Evolutionary conservation across 1,139 yeast genomes (phyloP).

Genomic region (Candida dubliniensis): DNA sequence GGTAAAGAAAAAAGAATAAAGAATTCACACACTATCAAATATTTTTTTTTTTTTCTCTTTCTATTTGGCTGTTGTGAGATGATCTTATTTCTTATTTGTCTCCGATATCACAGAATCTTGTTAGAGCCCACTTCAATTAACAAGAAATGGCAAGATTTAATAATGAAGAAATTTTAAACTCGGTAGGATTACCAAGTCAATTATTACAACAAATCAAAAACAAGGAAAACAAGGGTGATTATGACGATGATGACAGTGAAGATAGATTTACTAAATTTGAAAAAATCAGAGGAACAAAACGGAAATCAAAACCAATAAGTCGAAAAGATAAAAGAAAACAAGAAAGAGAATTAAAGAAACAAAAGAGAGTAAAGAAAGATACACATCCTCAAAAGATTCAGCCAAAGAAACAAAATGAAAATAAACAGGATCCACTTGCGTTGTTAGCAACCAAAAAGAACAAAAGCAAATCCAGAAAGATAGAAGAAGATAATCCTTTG

Average conservation of each 20-base stretch:
- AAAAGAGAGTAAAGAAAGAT: slow-evolving; percentile 23
- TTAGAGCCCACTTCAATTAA: too few relatives aligned
- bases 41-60: too few relatives aligned
- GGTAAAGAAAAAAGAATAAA: too few relatives aligned
- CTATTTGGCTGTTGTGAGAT: too few relatives aligned
- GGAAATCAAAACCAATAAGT: slow-evolving; percentile 28
- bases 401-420: slow-evolving; percentile 14
- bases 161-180: slow-evolving; percentile 31
- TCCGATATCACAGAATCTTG: too few relatives aligned
- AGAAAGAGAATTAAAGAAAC: slow-evolving; percentile 54
- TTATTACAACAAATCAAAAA: slow-evolving; percentile 63
- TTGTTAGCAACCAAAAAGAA: slow-evolving; percentile 23
- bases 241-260: slow-evolving; percentile 35
- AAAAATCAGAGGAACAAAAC: slow-evolving; percentile 19
- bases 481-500: slow-evolving; percentile 24
- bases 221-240: slow-evolving; percentile 43
- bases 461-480: slow-evolving; percentile 16
- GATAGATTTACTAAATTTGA: slow-evolving; percentile 29
- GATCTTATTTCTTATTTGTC: too few relatives aligned
- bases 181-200: slow-evolving; percentile 65
- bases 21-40: too few relatives aligned
- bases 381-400: neutral
- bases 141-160: slow-evolving; percentile 8
- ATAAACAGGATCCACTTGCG: slow-evolving; percentile 23
- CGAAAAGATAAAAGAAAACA: slow-evolving; percentile 61